Base-by-base conservation (phyloP, 208 protist species). In the Herpetomonas samuelpessoai region DNA sequence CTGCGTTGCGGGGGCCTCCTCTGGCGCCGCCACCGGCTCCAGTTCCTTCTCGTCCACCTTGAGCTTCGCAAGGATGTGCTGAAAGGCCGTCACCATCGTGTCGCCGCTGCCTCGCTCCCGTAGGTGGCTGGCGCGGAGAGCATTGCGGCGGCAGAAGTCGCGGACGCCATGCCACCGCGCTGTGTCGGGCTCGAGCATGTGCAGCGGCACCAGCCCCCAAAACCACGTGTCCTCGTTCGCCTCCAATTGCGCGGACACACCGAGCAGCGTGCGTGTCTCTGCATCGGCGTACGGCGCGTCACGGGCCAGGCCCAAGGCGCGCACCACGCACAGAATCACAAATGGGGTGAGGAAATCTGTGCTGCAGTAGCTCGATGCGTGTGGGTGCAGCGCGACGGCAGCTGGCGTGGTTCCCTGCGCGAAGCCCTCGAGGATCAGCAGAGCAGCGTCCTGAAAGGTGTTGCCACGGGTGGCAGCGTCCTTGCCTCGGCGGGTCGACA, bases 301-400 rank as follows among this genome's bases (percentile, higher is more conserved):
- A 0, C 84, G 71, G 12, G 71, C 55, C 35, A 93, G 53, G 30
- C 66, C 54, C 9, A 92, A 21, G 2, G 86, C 60, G 14, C 90
- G 83, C n/a, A 90, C 45, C 2, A 59, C 62, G 3, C 67, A 44
- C 10, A 90, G 44, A 50, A 93, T 86, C 19, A 93, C 39, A 44
- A 96, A 91, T 2, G 90, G 83, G n/a, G 74, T 76, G 35, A 91
- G 52, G 58, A 88, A 92, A 49, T 92, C 86, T 7, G 78, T 76
- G 41, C 79, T 75, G 35, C 68, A 83, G 75, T 96, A 96, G 71
- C 81, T 93, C 3, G 87, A 93, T 0, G 86, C 81, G 63, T 93
- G 85, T 26, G 90, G 86, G 68, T 93, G 90, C 29, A 96, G 76
- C 27, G 68, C 74, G n/a, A 58, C 66, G 0, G 76, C 57, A 9